Evolutionary conservation across 768 basidiomycete genomes (phyloP).

Genomic region (Psilocybe azurescens): DNA sequence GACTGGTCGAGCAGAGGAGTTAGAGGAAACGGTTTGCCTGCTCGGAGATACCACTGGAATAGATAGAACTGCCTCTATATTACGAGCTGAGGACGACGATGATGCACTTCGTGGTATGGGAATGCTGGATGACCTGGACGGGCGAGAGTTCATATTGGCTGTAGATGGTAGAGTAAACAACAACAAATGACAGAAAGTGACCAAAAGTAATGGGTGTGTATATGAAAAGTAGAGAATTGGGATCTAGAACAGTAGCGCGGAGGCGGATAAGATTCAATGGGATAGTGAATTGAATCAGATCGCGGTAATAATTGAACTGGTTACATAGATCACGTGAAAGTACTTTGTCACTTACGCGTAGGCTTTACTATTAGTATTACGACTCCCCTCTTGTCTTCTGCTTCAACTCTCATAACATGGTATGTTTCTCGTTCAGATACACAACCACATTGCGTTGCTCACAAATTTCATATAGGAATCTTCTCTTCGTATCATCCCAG

Average conservation of each 20-base stretch:
- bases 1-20: constrained; percentile 28
- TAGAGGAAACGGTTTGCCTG: constrained; percentile 41
- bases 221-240: not conserved
- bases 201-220: not conserved
- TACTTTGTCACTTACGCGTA: constrained; percentile 8
- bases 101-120: constrained; percentile 61
- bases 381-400: constrained; percentile 1
- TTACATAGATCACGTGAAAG: constrained; percentile 6
- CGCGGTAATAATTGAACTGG: not conserved
- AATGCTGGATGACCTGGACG: constrained; percentile 69
- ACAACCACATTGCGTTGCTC: not conserved
- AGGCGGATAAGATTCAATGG: not conserved
- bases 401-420: constrained; percentile 11
- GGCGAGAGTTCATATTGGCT: constrained; percentile 39
- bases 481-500: constrained; percentile 66
- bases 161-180: not conserved
- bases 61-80: constrained; percentile 70
- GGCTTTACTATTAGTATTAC: not conserved
- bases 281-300: not conserved
- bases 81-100: constrained; percentile 53
- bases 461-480: constrained; percentile 36
- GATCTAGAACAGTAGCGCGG: not conserved
- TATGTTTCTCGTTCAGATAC: not conserved
- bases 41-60: constrained; percentile 55
- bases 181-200: not conserved